Base-by-base conservation (phyloP, 192 early-diverging fungal genomes). In the Coemansia sp. region DNA sequence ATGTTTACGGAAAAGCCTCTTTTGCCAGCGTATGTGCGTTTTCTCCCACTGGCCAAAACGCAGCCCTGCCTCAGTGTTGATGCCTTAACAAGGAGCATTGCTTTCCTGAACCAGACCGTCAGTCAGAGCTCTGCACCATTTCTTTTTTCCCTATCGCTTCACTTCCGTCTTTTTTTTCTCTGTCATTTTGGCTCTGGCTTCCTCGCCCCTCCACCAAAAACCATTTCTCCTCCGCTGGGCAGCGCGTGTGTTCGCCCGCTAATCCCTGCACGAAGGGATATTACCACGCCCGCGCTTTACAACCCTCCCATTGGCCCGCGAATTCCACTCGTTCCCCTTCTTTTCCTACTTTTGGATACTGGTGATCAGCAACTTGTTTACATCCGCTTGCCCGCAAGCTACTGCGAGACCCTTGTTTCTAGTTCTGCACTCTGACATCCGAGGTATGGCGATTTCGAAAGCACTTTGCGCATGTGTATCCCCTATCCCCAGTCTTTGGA, bases 1-100 rank as follows among this genome's bases (percentile, higher is more conserved):
- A 57, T 57, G 55, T 57, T 57, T 57, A 57, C 55, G 19, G 34
- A 57, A 57, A 57, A 57, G 55, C 55, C 55, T 57, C 55, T 20
- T 57, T 36, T 20, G 9, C 34, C 55, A 5, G 55, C 55, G 32
- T 17, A 9, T 57, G 23, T 20, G 34, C 33, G 14, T 17, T 45
- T 17, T 45, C 42, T 45, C 17, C 15, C 13, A 17, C 42, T 17
- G 14, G 42, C 42, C 42, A 40, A 40, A 40, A 40, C 5, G 11
- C 42, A 45, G 42, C 42, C 17, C 17, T 45, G 14, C 11, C 38
- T 11, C 38, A 29, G 29, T 29, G 29, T 29, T 13, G 38, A 40
- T 5, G 25, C 55, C 55, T 36, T 57, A 57, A 57, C 55, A 17
- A 57, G 17, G 36, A 15, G 6, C 23, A 36, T 32, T 35, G 23